Percentiles rank a stretch among this genome's conserved stretches.
Evolutionary conservation across 306 rosid genomes (phyloP).

Genomic region (Quercus alba): DNA sequence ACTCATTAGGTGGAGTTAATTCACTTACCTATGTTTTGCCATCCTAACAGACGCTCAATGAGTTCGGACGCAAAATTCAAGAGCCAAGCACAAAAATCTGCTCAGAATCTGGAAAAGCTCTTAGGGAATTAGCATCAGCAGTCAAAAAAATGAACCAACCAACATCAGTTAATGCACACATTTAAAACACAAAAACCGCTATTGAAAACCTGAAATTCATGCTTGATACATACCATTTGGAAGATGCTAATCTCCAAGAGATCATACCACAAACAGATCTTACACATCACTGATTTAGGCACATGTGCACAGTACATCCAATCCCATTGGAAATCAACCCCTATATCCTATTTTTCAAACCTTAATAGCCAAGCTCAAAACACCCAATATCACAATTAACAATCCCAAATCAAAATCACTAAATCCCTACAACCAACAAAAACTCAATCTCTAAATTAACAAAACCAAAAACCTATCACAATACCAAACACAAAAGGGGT

Average conservation of each 20-base stretch:
- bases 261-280: not conserved
- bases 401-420: too few species aligned
- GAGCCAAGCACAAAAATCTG: constrained; percentile 39
- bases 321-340: too few species aligned
- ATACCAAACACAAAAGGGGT: too few species aligned
- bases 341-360: too few species aligned
- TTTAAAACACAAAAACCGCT: constrained; percentile 26
- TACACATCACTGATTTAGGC: too few species aligned
- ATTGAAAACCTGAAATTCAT: constrained; percentile 21
- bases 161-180: constrained; percentile 15
- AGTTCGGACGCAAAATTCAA: constrained; percentile 28
- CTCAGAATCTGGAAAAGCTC: constrained; percentile 36
- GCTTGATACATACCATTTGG: not conserved
- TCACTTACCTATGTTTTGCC: not conserved
- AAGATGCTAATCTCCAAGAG: not conserved
- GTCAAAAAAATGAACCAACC: constrained; percentile 33
- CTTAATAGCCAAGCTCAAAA: too few species aligned
- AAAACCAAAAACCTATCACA: too few species aligned
- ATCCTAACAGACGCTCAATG: constrained; percentile 15
- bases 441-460: too few species aligned
- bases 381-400: too few species aligned
- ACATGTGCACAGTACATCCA: too few species aligned
- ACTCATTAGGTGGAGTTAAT: too few species aligned
- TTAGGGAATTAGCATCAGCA: constrained; percentile 31
- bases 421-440: too few species aligned